These are phyloP conservation scores for Pluteus cervinus DNA, from an alignment of 768 basidiomycete species.

Conservation along the genomic window DNA sequence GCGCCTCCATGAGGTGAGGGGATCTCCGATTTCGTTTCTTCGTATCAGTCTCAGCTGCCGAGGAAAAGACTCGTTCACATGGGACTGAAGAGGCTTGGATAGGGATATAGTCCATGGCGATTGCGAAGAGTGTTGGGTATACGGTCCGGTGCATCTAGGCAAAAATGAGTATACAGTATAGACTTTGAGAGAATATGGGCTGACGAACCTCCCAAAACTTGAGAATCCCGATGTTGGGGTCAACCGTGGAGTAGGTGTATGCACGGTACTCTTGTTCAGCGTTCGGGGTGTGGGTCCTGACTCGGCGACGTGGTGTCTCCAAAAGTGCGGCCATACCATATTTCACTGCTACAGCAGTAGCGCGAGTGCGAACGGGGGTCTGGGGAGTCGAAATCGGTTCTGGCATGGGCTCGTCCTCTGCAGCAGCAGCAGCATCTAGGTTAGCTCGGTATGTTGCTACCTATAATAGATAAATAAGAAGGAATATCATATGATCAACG, in stretches of 20 bases:
- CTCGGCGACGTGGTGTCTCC: no score
- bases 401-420: background rate
- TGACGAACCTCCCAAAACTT: slow-evolving; percentile 3
- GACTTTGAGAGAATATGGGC: slow-evolving; percentile 1
- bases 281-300: background rate
- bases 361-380: no score
- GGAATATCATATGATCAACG: background rate
- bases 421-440: no score
- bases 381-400: no score
- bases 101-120: slow-evolving; percentile 11
- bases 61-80: slow-evolving; percentile 9
- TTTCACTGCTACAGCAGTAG: no score
- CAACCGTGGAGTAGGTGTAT: slow-evolving; percentile 1
- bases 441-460: no score
- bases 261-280: slow-evolving; percentile 5
- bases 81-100: slow-evolving; percentile 8
- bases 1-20: slow-evolving; percentile 7
- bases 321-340: no score
- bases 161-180: slow-evolving; percentile 1
- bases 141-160: background rate
- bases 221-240: background rate
- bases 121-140: slow-evolving; percentile 8
- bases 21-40: slow-evolving; percentile 6
- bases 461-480: slow-evolving; percentile 2
- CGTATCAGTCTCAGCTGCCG: slow-evolving; percentile 7